These are phyloP conservation scores for Salmacisia buchloeana DNA, from an alignment of 1,284 basidiomycete genomes.

Conservation along the genomic window DNA sequence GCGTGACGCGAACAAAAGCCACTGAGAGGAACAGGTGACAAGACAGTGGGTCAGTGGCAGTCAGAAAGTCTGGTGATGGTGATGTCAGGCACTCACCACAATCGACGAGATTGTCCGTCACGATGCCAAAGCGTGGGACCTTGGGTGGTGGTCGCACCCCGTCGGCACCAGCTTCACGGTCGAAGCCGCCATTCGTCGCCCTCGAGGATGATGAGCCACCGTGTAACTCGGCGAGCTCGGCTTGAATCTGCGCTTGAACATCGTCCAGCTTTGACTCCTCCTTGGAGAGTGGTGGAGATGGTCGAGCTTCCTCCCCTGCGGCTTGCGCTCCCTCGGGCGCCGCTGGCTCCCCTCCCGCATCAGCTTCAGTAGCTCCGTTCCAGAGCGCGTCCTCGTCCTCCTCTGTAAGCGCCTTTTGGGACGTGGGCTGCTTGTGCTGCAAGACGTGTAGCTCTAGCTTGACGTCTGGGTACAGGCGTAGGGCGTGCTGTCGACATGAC, in stretches of 20 bases:
- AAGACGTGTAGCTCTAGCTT: constrained; percentile 12
- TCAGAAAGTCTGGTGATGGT: not conserved
- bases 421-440: not conserved
- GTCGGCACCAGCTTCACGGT: too few species aligned
- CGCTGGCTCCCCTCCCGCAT: not conserved
- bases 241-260: constrained; percentile 40
- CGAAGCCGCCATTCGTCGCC: too few species aligned
- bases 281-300: not conserved
- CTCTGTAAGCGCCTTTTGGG: not conserved
- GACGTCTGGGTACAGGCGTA: constrained; percentile 29
- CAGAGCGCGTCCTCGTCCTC: constrained; percentile 6
- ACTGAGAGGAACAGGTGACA: not conserved
- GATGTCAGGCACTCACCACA: constrained; percentile 1
- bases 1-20: constrained; percentile 16
- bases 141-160: too few species aligned
- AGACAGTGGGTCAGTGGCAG: not conserved
- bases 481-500: constrained; percentile 11
- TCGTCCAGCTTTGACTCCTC: constrained; percentile 15
- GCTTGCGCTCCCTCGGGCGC: not conserved
- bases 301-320: not conserved
- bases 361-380: not conserved
- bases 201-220: too few species aligned
- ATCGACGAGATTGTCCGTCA: not conserved
- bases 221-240: constrained; percentile 29
- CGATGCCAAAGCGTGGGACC: not conserved